Evolutionary conservation across 306 rosid genomes (phyloP).

Genomic region (Lupinus albus): DNA sequence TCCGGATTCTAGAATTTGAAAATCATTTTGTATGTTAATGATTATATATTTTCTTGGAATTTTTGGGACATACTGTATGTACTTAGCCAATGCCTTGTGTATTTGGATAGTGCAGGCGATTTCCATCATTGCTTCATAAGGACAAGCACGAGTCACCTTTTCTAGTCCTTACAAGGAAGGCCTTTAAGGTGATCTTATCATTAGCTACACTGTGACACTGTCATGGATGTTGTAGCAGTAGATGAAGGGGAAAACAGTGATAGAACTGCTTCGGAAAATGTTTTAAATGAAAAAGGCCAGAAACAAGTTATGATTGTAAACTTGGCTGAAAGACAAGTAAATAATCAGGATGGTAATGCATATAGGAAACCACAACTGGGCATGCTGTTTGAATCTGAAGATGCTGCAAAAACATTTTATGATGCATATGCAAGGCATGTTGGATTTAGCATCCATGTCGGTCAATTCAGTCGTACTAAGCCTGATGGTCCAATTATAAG

Average conservation of each 20-base stretch:
- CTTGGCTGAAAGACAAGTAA: conserved; percentile 43
- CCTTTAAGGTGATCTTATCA: background rate
- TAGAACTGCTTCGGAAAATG: conserved; percentile 40
- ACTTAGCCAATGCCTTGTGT: conserved; percentile 28
- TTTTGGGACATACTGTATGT: conserved; percentile 16
- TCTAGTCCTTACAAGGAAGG: conserved; percentile 38
- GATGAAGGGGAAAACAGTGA: conserved; percentile 52
- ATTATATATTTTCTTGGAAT: background rate
- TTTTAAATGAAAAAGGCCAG: conserved; percentile 41
- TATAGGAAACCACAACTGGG: conserved; percentile 61
- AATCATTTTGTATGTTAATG: no score
- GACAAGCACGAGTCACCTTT: conserved; percentile 36
- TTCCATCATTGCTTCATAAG: conserved; percentile 32
- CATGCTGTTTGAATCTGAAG: conserved; percentile 72
- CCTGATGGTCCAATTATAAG: conserved; percentile 79
- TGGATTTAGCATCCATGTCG: conserved; percentile 69
- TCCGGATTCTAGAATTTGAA: no score
- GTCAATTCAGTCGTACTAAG: conserved; percentile 65
- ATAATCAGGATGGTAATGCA: conserved; percentile 47
- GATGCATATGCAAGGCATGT: conserved; percentile 61
- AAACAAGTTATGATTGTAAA: conserved; percentile 36
- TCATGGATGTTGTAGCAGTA: conserved; percentile 55
- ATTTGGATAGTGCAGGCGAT: conserved; percentile 35
- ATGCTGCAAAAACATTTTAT: conserved; percentile 66
- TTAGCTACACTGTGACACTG: conserved; percentile 3